Evolutionary conservation across 2,329 filamentous ascomycete species (phyloP), one percentile per base, ranked within the genome.

Genomic region (Didymella glomerata): DNA sequence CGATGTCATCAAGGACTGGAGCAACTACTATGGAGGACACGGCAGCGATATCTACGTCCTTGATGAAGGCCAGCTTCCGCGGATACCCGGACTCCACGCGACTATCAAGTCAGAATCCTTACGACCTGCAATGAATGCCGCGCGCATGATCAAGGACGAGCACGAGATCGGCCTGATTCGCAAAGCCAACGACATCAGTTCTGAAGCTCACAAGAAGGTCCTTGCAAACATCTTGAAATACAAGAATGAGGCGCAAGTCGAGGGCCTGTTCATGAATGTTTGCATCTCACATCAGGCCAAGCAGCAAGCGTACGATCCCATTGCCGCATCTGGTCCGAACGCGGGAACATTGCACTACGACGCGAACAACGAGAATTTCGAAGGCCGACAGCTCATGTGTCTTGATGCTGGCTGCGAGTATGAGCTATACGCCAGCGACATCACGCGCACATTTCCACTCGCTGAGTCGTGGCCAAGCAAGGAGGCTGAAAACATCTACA

Each of bases 341-440:
- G 93, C 90, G 6, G 88, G 90, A 14, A 93, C 91, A 0, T 81
- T 98, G 40, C 95, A 99, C 77, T 99, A 99, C 76, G 85, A 86
- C 42, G 86, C 85, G 52, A 98, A 99, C 74, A 84, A 96, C 69
- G 85, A 90, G 68, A 78, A 87, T 1, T 84, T 98, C 18, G 79
- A 80, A 2, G 87, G 88, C 25, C 85, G 88, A 57, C 87, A 93
- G 70, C 83, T 93, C 28, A 80, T 98, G 30, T 88, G 96, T 20
- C 82, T 99, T 4, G 94, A 99, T 74, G 93, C 94, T 1, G 93
- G 92, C 2, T 90, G 88, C 65, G 94, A 98, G 77, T 96, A 88
- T 78, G 80, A 88, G 48, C 89, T 90, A 67, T 98, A 99, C 75
- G 92, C 92, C 28, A 91, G 90, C 57, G 94, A 98, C 76, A 88